phyloP scores from a whole-genome alignment of 352 stramenopile genomes.

The Globisporangium spinosum region DNA sequence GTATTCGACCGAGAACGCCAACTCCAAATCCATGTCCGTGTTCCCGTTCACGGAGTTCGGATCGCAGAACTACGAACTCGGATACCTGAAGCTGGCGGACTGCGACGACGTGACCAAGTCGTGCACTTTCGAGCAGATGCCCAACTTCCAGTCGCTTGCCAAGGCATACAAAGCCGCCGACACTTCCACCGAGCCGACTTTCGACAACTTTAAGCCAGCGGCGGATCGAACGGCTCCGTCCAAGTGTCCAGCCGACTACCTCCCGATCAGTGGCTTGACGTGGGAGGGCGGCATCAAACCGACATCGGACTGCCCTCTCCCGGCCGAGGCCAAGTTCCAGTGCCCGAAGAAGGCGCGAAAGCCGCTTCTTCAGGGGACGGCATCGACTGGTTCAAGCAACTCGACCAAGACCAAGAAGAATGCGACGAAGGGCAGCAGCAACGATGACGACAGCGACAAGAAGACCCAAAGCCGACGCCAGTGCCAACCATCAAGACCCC shows the following conservation, averaged over 20 bases:
- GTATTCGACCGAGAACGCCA: conserved; percentile 77
- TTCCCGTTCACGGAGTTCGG: conserved; percentile 70
- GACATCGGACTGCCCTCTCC: conserved; percentile 22
- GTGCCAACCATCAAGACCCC: background rate
- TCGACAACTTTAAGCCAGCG: conserved; percentile 22
- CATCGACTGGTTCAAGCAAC: background rate
- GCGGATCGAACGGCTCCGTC: conserved; percentile 15
- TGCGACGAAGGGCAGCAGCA: background rate
- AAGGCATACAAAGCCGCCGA: conserved; percentile 29
- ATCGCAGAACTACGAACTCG: conserved; percentile 72
- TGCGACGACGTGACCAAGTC: conserved; percentile 46
- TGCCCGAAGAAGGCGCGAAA: background rate
- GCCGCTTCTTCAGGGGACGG: background rate
- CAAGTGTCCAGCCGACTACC: conserved; percentile 21
- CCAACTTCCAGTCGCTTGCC: conserved; percentile 61
- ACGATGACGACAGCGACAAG: background rate
- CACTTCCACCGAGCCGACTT: conserved; percentile 29
- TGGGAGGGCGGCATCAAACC: conserved; percentile 24
- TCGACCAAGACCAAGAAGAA: background rate
- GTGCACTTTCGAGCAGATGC: conserved; percentile 58
- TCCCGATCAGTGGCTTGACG: conserved; percentile 23
- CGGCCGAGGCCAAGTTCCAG: conserved; percentile 9
- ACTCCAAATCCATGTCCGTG: conserved; percentile 44
- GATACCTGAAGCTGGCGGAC: conserved; percentile 61
- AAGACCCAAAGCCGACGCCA: background rate